phyloP scores from a whole-genome alignment of 2,329 filamentous ascomycete genomes.

The Fusarium bulbicola region DNA sequence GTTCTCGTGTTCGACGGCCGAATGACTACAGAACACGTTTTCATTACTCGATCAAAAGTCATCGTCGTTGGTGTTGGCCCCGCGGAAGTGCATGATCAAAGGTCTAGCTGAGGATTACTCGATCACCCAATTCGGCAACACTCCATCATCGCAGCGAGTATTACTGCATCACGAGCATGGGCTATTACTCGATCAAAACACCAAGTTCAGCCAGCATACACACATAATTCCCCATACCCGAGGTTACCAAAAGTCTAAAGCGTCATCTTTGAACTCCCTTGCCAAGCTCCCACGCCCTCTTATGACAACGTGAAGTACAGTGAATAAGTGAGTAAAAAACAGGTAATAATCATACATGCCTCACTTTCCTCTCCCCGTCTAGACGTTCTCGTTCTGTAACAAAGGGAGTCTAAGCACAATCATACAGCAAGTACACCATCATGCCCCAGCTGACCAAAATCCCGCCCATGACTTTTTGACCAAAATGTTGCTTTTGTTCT shows the following conservation, averaged over 20 bases:
- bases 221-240: neutral
- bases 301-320: slow-evolving; percentile 9
- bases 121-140: slow-evolving; percentile 1
- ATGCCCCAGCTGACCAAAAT: slow-evolving; percentile 15
- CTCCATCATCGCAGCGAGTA: slow-evolving; percentile 5
- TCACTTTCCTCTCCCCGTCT: slow-evolving; percentile 19
- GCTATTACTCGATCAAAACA: slow-evolving; percentile 29
- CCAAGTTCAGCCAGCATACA: slow-evolving; percentile 4
- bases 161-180: neutral
- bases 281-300: neutral
- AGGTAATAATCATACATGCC: slow-evolving; percentile 39
- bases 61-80: neutral
- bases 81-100: slow-evolving; percentile 15
- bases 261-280: neutral
- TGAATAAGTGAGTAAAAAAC: slow-evolving; percentile 13
- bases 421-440: slow-evolving; percentile 36
- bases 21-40: slow-evolving; percentile 21
- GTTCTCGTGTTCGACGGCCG: slow-evolving; percentile 3
- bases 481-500: neutral
- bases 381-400: slow-evolving; percentile 14
- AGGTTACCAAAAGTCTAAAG: slow-evolving; percentile 15
- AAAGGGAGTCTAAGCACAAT: slow-evolving; percentile 24
- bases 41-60: slow-evolving; percentile 28
- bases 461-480: neutral
- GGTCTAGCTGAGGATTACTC: slow-evolving; percentile 7